Conservation (phyloP, 2,329 filamentous ascomycete species). For the Pseudocercospora pini-densiflorae region DNA sequence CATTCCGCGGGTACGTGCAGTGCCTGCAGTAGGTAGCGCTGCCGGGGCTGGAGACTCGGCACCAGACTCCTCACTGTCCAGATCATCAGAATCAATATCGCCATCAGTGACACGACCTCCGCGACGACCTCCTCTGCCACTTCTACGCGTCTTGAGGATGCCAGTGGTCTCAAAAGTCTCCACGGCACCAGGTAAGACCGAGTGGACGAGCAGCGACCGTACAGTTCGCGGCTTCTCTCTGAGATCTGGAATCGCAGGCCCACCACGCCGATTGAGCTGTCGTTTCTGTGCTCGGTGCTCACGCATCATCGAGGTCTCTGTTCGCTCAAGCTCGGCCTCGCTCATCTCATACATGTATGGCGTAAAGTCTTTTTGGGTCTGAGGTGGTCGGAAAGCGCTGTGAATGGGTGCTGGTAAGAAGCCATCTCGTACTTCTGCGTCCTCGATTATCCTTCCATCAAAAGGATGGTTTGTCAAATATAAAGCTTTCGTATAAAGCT, state of each 20-base stretch:
- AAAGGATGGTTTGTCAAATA: conserved; percentile 95
- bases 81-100: conserved; percentile 81
- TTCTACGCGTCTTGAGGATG: conserved; percentile 70
- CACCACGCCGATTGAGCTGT: conserved; percentile 90
- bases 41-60: conserved; percentile 75
- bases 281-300: conserved; percentile 95
- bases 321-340: conserved; percentile 85
- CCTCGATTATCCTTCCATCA: conserved; percentile 89
- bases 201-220: conserved; percentile 88
- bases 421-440: conserved; percentile 82
- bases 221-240: conserved; percentile 94
- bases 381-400: conserved; percentile 84
- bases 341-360: conserved; percentile 94
- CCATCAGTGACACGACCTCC: conserved; percentile 59
- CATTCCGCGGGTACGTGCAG: conserved; percentile 84
- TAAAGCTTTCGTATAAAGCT: conserved; percentile 90
- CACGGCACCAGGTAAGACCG: conserved; percentile 86
- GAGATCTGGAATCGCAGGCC: conserved; percentile 91
- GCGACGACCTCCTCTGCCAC: conserved; percentile 53
- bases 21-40: conserved; percentile 74
- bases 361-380: conserved; percentile 90
- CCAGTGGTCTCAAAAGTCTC: conserved; percentile 80
- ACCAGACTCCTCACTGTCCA: conserved; percentile 86
- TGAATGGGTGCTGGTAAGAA: conserved; percentile 85
- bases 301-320: conserved; percentile 88